Conservation (phyloP, 2,329 filamentous ascomycete species). For the Cadophora luteo-olivacea region DNA sequence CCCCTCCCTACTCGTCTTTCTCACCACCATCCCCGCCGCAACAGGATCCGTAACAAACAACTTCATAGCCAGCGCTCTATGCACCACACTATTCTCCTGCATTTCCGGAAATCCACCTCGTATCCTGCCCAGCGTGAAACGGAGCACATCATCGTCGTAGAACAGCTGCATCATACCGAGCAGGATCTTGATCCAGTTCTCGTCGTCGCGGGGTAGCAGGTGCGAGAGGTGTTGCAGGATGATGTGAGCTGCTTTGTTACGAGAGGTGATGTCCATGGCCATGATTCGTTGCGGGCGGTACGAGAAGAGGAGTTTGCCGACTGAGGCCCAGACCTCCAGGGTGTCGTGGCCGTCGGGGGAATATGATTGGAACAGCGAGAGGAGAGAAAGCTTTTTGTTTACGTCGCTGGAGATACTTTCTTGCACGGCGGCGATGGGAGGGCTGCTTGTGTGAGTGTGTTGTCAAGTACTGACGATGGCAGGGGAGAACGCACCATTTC, state of each 20-base stretch:
- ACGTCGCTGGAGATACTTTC: background rate
- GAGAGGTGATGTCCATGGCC: background rate
- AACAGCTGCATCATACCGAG: background rate
- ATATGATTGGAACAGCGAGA: constrained; percentile 16
- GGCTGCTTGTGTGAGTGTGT: constrained; percentile 1
- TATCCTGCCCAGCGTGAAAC: background rate
- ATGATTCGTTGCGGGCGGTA: constrained; percentile 23
- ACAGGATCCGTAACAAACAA: constrained; percentile 9
- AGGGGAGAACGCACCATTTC: too few relatives aligned
- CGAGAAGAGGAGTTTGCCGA: constrained; percentile 7
- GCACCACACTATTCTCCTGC: background rate
- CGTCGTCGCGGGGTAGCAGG: background rate
- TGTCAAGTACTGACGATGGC: background rate
- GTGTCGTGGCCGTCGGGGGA: constrained; percentile 16
- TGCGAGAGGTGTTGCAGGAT: background rate
- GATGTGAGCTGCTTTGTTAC: background rate
- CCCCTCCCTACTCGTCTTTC: constrained; percentile 10
- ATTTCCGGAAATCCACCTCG: constrained; percentile 1
- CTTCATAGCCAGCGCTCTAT: constrained; percentile 17
- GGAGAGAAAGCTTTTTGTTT: constrained; percentile 17
- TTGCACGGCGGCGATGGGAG: constrained; percentile 13
- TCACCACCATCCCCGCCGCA: constrained; percentile 9
- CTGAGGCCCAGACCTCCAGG: background rate
- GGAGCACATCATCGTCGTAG: background rate
- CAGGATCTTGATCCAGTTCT: background rate